Percentiles rank a stretch among this genome's conserved stretches.
phyloP scores from a whole-genome alignment of 2,329 filamentous ascomycete genomes.

The Fusarium circinatum region DNA sequence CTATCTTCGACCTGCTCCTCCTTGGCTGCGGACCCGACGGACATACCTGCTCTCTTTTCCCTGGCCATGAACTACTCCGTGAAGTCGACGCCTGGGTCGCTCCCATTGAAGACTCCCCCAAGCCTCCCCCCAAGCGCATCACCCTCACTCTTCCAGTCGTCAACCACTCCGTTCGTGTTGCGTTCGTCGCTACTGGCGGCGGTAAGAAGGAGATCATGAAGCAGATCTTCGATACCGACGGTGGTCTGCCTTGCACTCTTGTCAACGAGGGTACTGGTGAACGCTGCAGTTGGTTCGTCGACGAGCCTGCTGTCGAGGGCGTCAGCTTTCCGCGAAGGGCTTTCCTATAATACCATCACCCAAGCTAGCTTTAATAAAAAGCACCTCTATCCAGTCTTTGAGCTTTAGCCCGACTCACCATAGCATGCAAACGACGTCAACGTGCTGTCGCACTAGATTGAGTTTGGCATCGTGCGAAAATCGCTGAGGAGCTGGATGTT shows the following conservation, averaged over 20 bases:
- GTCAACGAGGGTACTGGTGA: slow-evolving; percentile 88
- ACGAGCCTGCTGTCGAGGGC: slow-evolving; percentile 84
- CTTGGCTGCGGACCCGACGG: slow-evolving; percentile 96
- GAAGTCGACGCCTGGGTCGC: slow-evolving; percentile 93
- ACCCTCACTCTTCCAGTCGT: slow-evolving; percentile 93
- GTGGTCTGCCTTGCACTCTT: slow-evolving; percentile 83
- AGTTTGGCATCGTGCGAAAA: slow-evolving; percentile 25
- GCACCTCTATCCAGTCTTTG: slow-evolving; percentile 9
- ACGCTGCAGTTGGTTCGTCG: slow-evolving; percentile 95
- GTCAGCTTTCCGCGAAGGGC: slow-evolving; percentile 84
- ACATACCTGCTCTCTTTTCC: slow-evolving; percentile 97
- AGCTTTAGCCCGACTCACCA: slow-evolving; percentile 17
- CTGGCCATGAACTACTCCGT: slow-evolving; percentile 84
- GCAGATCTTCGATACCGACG: slow-evolving; percentile 85
- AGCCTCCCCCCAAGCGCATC: slow-evolving; percentile 90
- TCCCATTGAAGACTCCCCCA: slow-evolving; percentile 91
- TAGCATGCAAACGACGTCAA: slow-evolving; percentile 11
- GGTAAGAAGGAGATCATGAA: slow-evolving; percentile 94
- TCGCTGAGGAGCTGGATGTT: slow-evolving; percentile 30
- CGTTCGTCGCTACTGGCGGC: slow-evolving; percentile 88
- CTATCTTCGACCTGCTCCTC: slow-evolving; percentile 93
- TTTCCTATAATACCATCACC: slow-evolving; percentile 55
- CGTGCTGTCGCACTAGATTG: slow-evolving; percentile 14
- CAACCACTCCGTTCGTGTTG: slow-evolving; percentile 84
- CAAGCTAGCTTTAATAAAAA: slow-evolving; percentile 22